Base-by-base conservation (phyloP, 768 basidiomycete species). In the Trametes gibbosa region DNA sequence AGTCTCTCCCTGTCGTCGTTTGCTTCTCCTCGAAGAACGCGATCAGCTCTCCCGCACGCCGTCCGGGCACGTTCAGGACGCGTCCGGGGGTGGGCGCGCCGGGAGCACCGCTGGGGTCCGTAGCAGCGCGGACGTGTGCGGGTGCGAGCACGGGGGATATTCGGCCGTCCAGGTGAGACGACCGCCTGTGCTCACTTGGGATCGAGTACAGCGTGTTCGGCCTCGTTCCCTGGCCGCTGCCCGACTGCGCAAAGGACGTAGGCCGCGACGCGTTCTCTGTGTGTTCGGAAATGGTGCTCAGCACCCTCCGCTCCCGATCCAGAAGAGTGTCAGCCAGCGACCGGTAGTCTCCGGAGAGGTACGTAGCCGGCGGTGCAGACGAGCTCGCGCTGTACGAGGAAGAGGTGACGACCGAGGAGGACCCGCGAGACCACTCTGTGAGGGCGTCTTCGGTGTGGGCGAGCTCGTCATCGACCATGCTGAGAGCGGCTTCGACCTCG, bases 251-350 rank as follows among this genome's bases (percentile, higher is more conserved):
- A 55, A 74, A 68, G 3, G 81, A 82, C 5, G 70, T 66, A 0
- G 89, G 89, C 27, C 89, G 83, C 0, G 87, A 81, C 0, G 74
- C 72, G 32, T 87, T 84, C 72, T 93, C 91, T 1, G 88, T 90
- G 46, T 79, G 81, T 69, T 93, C 91, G 3, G 89, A 83, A 59
- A 93, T 93, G 2, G 82, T 86, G 67, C 90, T 92, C 19, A 92
- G 77, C 34, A 78, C 69, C 24, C 77, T 73, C 10, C 83, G 81
- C 45, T 76, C 77, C 14, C 78, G 74, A 46, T 76, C 73, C 23
- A 73, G 63, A 46, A 75, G 47, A 12, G 77, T 78, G 58, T 77
- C 76, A 7, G 79, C 74, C 5, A 76, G 74, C 14, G 76, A 62
- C 19, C 55, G 63, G 41, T 64, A 60, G 41, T 59, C 53, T 47